Conservation (phyloP, 345 rosid species). For the Populus deltoides region DNA sequence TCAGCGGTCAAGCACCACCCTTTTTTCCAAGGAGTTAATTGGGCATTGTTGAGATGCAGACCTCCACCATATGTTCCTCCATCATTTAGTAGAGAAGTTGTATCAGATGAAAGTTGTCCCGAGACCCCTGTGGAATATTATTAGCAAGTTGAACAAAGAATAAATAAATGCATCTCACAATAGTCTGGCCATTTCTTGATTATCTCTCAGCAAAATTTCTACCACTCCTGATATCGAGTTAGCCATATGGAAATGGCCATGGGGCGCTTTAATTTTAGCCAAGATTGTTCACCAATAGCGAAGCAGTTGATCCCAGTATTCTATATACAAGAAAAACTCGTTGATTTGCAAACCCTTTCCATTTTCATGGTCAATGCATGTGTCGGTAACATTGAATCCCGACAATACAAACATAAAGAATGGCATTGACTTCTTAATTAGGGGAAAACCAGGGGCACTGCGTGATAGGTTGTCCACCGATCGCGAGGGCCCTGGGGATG, state of each 20-base stretch:
- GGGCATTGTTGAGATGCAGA: conserved; percentile 89
- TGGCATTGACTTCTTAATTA: neutral
- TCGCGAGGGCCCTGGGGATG: conserved; percentile 12
- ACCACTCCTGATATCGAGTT: neutral
- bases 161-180: neutral
- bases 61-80: conserved; percentile 77
- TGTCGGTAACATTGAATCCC: neutral
- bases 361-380: neutral
- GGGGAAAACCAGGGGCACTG: conserved; percentile 19
- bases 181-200: neutral
- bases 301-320: neutral
- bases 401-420: neutral
- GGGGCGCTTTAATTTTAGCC: neutral
- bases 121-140: conserved; percentile 74
- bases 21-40: conserved; percentile 82
- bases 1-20: conserved; percentile 76
- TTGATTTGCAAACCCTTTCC: neutral
- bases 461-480: conserved; percentile 21
- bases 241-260: neutral
- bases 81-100: conserved; percentile 53
- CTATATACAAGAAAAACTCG: neutral
- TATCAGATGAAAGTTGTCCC: conserved; percentile 64
- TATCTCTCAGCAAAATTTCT: neutral
- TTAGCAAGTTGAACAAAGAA: conserved; percentile 23
- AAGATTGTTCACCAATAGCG: neutral